Conservation (phyloP, 139 green algal species). For the Chlamydomonas schloesseri region DNA sequence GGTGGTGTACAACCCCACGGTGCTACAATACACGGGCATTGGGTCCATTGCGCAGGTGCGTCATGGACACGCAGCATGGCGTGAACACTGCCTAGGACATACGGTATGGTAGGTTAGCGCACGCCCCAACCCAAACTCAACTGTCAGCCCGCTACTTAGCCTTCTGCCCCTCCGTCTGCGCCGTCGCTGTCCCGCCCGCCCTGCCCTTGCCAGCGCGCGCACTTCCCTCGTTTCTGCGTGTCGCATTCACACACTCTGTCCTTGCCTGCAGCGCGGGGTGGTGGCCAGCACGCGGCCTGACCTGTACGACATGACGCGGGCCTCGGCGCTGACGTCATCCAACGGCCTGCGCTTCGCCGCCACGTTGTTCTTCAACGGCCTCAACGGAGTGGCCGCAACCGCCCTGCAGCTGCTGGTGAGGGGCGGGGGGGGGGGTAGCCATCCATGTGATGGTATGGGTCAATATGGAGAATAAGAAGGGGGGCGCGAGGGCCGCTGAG, state of each 20-base stretch:
- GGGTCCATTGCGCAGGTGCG: conserved; percentile 8
- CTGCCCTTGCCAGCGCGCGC: too few species aligned
- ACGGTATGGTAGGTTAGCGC: background rate
- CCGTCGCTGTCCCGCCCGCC: too few species aligned
- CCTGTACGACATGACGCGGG: background rate
- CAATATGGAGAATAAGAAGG: too few species aligned
- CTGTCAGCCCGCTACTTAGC: too few species aligned
- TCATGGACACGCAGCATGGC: too few species aligned
- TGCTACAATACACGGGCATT: conserved; percentile 36
- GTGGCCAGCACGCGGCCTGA: background rate
- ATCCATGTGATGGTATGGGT: background rate
- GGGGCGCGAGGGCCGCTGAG: too few species aligned
- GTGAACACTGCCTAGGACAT: background rate
- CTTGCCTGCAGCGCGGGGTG: background rate
- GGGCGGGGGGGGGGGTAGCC: too few species aligned
- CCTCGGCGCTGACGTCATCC: background rate
- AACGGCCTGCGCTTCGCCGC: background rate
- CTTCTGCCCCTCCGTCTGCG: too few species aligned
- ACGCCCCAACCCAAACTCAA: too few species aligned
- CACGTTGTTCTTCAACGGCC: conserved; percentile 13
- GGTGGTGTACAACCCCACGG: conserved; percentile 20
- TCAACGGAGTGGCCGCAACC: conserved; percentile 10
- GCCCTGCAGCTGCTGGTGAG: background rate
- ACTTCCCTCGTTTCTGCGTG: too few species aligned
- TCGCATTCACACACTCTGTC: too few species aligned